Evolutionary conservation across 768 basidiomycete species (phyloP).

Genomic region (Mycena venus): DNA sequence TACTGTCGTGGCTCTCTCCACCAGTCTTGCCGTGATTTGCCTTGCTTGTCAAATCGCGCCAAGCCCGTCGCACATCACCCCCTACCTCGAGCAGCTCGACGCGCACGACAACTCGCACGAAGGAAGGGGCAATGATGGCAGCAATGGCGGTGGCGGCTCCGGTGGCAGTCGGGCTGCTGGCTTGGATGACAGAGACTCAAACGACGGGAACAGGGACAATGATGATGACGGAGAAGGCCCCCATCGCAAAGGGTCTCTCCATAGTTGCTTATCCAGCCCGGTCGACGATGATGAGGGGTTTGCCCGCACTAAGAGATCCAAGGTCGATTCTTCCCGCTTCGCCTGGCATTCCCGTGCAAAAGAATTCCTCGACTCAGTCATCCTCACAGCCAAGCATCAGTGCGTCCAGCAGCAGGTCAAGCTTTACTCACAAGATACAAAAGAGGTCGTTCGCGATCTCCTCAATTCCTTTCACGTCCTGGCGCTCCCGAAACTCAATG

Average conservation of each 20-base stretch:
- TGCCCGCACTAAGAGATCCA: not conserved
- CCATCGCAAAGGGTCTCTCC: not conserved
- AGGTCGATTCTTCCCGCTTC: not conserved
- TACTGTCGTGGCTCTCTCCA: not conserved
- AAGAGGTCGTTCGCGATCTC: too few relatives aligned
- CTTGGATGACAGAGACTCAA: not conserved
- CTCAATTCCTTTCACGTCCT: too few relatives aligned
- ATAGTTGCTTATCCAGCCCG: not conserved
- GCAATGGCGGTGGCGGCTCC: not conserved
- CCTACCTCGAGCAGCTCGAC: slow-evolving; percentile 7
- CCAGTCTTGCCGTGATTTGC: not conserved
- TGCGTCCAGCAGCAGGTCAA: too few relatives aligned
- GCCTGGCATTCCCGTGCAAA: not conserved
- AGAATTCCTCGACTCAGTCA: too few relatives aligned
- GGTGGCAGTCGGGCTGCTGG: too few relatives aligned
- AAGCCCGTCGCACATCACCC: not conserved
- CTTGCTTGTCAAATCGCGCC: not conserved
- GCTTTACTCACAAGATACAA: too few relatives aligned
- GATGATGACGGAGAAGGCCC: not conserved
- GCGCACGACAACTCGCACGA: not conserved
- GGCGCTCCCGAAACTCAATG: too few relatives aligned
- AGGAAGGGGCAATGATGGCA: not conserved
- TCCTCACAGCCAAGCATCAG: too few relatives aligned
- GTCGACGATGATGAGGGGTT: not conserved
- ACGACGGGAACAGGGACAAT: not conserved